A percentile compares a stretch with the other conserved stretches of the same genome.
Conservation (phyloP, 2,329 filamentous ascomycete genomes). For the Daldinia sp. region DNA sequence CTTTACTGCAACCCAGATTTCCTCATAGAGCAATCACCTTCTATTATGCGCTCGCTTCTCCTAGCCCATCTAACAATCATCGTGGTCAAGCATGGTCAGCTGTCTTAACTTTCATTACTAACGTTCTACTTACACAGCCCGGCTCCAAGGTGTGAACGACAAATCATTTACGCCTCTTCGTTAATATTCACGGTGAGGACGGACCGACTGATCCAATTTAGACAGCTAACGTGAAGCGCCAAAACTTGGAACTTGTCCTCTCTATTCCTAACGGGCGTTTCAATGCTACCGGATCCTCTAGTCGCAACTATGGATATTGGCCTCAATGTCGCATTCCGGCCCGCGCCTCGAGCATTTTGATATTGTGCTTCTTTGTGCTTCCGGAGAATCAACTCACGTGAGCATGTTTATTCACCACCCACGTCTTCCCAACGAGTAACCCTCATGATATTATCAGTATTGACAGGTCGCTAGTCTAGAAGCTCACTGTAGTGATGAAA, state of each 20-base stretch:
- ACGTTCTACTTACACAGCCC: conserved; percentile 10
- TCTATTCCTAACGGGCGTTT: not conserved
- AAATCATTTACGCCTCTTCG: conserved; percentile 11
- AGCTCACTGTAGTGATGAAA: not conserved
- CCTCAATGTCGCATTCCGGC: conserved; percentile 18
- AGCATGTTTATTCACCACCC: conserved; percentile 6
- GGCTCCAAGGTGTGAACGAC: conserved; percentile 1
- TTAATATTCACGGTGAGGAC: not conserved
- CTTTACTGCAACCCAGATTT: conserved; percentile 32
- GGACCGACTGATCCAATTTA: conserved; percentile 20
- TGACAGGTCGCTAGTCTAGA: conserved; percentile 16
- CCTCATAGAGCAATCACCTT: conserved; percentile 20
- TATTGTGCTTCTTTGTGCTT: conserved; percentile 8
- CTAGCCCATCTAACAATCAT: conserved; percentile 25
- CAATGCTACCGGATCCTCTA: conserved; percentile 17
- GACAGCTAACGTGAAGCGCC: conserved; percentile 1
- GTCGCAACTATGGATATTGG: conserved; percentile 19
- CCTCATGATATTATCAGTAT: conserved; percentile 3
- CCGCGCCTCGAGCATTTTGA: conserved; percentile 13
- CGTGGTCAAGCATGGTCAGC: conserved; percentile 27
- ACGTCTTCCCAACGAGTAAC: conserved; percentile 14
- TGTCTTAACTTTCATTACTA: conserved; percentile 15
- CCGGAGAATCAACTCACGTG: not conserved
- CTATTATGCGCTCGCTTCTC: conserved; percentile 6
- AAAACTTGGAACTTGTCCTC: conserved; percentile 2